A percentile compares a stretch with the other conserved stretches of the same genome.
Conservation (phyloP, 2,329 filamentous ascomycete genomes). For the Juglanconis juglandina region DNA sequence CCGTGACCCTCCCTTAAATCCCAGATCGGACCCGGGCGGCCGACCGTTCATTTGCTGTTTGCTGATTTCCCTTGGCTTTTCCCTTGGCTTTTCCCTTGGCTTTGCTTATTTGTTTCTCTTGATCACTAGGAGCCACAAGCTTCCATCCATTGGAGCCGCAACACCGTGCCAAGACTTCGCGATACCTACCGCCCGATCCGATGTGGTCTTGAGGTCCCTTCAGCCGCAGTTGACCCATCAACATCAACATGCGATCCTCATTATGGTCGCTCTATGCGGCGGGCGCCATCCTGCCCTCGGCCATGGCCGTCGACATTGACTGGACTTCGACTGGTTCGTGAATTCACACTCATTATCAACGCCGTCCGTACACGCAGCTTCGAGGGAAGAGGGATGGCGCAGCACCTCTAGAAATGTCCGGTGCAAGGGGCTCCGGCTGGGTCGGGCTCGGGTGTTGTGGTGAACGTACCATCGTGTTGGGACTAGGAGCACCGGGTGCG, state of each 20-base stretch:
- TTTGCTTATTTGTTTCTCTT: conserved; percentile 10
- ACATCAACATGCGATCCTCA: conserved; percentile 12
- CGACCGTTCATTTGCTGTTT: not conserved
- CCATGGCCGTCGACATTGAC: conserved; percentile 13
- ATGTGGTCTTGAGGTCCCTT: conserved; percentile 3
- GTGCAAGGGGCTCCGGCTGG: not conserved
- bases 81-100: conserved; percentile 15
- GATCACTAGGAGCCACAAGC: not conserved
- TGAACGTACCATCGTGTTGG: not conserved
- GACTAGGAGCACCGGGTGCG: no score
- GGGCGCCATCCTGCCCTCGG: conserved; percentile 2
- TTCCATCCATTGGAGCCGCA: not conserved
- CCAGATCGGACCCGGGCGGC: not conserved
- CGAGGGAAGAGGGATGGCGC: not conserved
- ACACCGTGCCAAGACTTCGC: conserved; percentile 2
- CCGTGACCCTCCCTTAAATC: conserved; percentile 10
- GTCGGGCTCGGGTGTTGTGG: not conserved
- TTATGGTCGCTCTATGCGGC: conserved; percentile 9
- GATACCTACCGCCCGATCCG: not conserved
- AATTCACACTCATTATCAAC: not conserved
- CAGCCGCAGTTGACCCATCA: not conserved
- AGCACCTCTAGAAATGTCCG: not conserved
- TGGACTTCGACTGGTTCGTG: conserved; percentile 17
- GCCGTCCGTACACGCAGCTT: no score
- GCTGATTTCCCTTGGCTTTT: conserved; percentile 14